Evolutionary conservation across 1,284 basidiomycete genomes (phyloP).

Genomic region (Cutaneotrichosporon cutaneum): DNA sequence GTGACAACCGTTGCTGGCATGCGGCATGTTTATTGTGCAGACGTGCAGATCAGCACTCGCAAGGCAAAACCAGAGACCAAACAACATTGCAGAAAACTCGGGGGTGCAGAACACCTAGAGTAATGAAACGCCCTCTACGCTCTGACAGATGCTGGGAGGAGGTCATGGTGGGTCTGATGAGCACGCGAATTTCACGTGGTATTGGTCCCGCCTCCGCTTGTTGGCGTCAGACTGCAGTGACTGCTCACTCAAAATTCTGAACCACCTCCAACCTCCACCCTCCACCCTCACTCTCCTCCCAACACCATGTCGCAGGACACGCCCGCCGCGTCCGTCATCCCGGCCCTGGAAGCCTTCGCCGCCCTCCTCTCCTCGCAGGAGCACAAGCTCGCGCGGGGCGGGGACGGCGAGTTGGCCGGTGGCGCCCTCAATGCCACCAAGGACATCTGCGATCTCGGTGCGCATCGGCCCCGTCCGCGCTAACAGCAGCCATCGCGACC

Average conservation of each 20-base stretch:
- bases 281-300: slow-evolving; percentile 15
- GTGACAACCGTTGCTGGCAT: background rate
- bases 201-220: background rate
- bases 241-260: slow-evolving; percentile 12
- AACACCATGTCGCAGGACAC: slow-evolving; percentile 19
- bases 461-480: slow-evolving; percentile 34
- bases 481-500: slow-evolving; percentile 51
- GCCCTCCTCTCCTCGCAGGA: slow-evolving; percentile 15
- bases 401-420: slow-evolving; percentile 60
- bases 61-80: no score
- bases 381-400: slow-evolving; percentile 49
- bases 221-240: background rate
- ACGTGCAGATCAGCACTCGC: no score
- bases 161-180: no score
- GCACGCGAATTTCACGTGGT: background rate
- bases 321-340: slow-evolving; percentile 7
- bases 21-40: no score
- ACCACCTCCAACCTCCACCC: background rate
- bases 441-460: slow-evolving; percentile 77
- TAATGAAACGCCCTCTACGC: no score
- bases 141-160: no score
- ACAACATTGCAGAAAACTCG: no score
- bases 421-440: slow-evolving; percentile 69
- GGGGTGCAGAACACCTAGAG: no score
- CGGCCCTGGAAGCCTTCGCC: slow-evolving; percentile 15